phyloP scores from a whole-genome alignment of 208 protist genomes.

The Trypanosoma cruzi region DNA sequence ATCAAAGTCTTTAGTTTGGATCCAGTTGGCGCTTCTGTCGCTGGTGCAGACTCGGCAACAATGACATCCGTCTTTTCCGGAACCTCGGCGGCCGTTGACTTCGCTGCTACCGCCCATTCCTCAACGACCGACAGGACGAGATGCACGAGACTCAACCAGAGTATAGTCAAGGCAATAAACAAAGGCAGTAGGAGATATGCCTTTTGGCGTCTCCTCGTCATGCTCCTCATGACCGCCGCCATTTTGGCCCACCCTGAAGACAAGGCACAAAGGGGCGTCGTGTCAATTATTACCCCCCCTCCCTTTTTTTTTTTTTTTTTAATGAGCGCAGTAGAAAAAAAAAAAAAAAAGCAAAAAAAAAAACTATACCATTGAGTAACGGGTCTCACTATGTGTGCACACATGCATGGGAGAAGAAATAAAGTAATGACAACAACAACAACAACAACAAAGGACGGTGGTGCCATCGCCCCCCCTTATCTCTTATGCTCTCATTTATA shows the following conservation, averaged over 20 bases:
- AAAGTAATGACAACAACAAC: neutral
- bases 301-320: too few relatives aligned
- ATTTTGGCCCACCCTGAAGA: neutral
- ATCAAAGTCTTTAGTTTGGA: neutral
- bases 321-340: too few relatives aligned
- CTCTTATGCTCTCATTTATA: too few relatives aligned
- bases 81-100: too few relatives aligned
- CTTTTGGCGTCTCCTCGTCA: neutral
- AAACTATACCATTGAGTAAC: too few relatives aligned
- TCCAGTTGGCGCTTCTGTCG: too few relatives aligned
- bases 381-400: neutral
- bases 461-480: neutral
- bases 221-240: neutral
- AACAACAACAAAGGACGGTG: neutral
- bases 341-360: too few relatives aligned
- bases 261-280: neutral
- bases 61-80: too few relatives aligned
- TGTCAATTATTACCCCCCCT: too few relatives aligned
- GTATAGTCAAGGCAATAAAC: neutral
- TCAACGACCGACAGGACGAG: neutral
- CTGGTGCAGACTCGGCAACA: too few relatives aligned
- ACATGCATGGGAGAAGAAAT: slow-evolving; percentile 2
- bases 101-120: neutral
- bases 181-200: neutral
- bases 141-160: slow-evolving; percentile 1